Evolutionary conservation across 371 early-diverging fungal genomes (phyloP), one percentile per base, ranked within the genome.

Genomic region (Lichtheimia hyalospora): DNA sequence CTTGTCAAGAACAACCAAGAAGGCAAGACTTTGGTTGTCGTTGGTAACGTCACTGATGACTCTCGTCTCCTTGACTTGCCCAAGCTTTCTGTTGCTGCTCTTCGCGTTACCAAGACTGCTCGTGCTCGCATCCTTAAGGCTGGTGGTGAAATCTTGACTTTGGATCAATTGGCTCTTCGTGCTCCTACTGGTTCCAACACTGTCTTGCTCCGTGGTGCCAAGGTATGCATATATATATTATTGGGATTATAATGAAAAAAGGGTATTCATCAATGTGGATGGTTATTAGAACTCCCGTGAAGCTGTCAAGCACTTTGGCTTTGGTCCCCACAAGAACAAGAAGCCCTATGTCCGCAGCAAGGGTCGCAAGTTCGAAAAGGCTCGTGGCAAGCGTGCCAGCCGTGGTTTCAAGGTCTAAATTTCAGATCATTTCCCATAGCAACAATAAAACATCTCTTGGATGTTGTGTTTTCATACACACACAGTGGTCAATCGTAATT

Each of bases 321-420:
- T 81, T 69, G 86, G 82, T 52, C 94, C 96, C 75, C 86, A 88
- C 71, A 86, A 88, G 83, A 73, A 85, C 70, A 77, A 76, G 77
- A 84, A 82, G 90, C 99, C 99, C 71, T 96, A 92, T 75, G 93
- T 97, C 76, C 92, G 94, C 73, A 91, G 93, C 84, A 97, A 97
- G 94, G 99, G 99, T 64, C 92, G 99, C 87, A 99, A 99, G 92
- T 97, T 96, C 84, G 98, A 98, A 84, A 83, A 86, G 61, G 98
- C 98, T 75, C 96, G 99, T 94, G 98, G 98, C 89, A 93, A 96
- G 81, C 92, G 99, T 89, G 89, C 92, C 71, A 89, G 89, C 79
- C 92, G 94, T 75, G 96, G 96, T 74, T 95, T 89, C 92, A 93
- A 93, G 89, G 87, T 80, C 67, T 92, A 89, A 87, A 80, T 10